Evolutionary conservation across 495 filamentous ascomycete genomes (phyloP), one percentile per base, ranked within the genome.

Genomic region (Rusavskia elegans): DNA sequence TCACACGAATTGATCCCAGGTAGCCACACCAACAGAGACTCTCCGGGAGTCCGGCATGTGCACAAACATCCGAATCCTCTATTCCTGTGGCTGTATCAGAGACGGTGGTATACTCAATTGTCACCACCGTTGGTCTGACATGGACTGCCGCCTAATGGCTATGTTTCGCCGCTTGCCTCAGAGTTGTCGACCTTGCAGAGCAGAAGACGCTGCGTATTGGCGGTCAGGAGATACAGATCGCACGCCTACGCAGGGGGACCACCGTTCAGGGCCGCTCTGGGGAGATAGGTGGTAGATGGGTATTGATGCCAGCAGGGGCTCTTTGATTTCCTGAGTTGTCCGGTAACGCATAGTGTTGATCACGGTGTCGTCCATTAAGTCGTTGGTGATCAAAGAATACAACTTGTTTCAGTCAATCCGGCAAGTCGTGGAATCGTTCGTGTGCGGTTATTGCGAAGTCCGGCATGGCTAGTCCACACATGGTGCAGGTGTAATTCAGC

Each of bases 391-490:
- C 16, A 23, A 4, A 13, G 3, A 29, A 36, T 35, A 29, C 44
- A 29, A 16, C 16, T 25, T 16, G 20, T 16, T 46, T 16, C 23
- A 21, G 13, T 56, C 54, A 60, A 36, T 60, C 55, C 20, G 49
- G 54, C 35, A 53, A 57, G 1, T 57, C 59, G 67, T 94, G 87
- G 58, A 80, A 94, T 49, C 83, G 69, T 55, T 73, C 66, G 65
- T 94, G 87, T 3, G 87, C 87, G 19, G 71, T 56, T 60, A 81
- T 73, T 7, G 87, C 87, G 66, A 89, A 92, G 13, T 67, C 54
- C 0, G 87, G 87, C 51, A 92, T 80, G 5, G 65, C 56, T 16
- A 75, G 74, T 11, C 79, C 81, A 62, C 87, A 92, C 6, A 64
- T 55, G 0, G 57, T 57, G 62, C 86, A 90, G 8, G 58, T 58